Evolutionary conservation across 2,329 filamentous ascomycete genomes (phyloP), one percentile per base, ranked within the genome.

Genomic region (Fusarium longipes): DNA sequence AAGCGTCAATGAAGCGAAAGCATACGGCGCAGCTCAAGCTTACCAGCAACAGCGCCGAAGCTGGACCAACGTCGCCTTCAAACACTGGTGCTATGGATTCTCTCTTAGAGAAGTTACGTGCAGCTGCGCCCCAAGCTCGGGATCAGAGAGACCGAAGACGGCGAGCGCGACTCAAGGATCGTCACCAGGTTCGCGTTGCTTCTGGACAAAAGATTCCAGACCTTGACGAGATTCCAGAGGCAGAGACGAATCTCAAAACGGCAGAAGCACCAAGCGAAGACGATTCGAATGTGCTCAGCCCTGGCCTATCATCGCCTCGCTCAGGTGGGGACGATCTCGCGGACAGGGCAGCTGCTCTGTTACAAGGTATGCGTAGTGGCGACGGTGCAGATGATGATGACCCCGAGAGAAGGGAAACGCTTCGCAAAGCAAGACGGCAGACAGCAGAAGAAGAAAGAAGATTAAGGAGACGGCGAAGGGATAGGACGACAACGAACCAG

Each of bases 71-170:
- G 29, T 91, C 90, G 4, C 91, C 93, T 24, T 86, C 86, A 30
- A 90, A 88, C 56, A 93, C 93, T 8, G 96, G 95, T 53, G 96
- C 94, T 51, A 98, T 99, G 94, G 96, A 99, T 80, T 93, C 91
- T 38, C 83, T 99, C 24, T 87, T 99, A 47, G 93, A 97, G 87
- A 98, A 98, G 80, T 83, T 99, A 56, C 91, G 96, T 58, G 94
- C 93, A 56, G 96, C 96, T 2, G 95, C 94, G 56, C 95, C 96
- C 29, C 93, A 97, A 80, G 88, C 92, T 27, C 86, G 92, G 77
- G 94, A 97, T 77, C 91, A 96, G 78, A 88, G 95, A 74, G 96
- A 98, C 78, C 89, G 93, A 71, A 89, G 96, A 66, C 88, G 95
- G 59, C 88, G 95, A 69, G 93, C 94, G 36, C 86, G 95, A 54